Evolutionary conservation across 352 stramenopile species (phyloP), one percentile per base, ranked within the genome.

Genomic region (Pythium graminicola): DNA sequence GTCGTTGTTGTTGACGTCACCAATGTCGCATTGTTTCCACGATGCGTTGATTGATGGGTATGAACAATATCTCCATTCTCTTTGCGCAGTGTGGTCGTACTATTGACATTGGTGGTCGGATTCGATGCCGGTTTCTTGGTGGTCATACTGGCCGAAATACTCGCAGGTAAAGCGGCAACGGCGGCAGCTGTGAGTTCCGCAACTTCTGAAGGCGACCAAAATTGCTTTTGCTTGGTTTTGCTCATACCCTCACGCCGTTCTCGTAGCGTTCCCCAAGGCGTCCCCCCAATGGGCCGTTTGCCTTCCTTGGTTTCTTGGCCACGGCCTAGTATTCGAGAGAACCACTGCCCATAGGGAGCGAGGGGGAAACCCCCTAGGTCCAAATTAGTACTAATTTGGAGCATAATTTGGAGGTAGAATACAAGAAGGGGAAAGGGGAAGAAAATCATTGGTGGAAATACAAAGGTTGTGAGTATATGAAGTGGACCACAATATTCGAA

Each of bases 61-160:
- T 88, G 77, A 50, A 88, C 72, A 54, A 88, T 88, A 54, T 85
- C 78, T 20, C 75, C 75, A 53, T 86, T 86, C 53, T 89, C 78
- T 1, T 77, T 70, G 33, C 78, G 78, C 47, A 81, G 76, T 17
- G 71, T 85, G 44, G 70, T 71, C 14, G 64, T 71, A 29, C 69
- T 80, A 48, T 77, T 80, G 26, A 55, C 47, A 32, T 65, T 61
- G 36, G 79, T 50, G 6, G 36, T 16, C 1, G 36, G 8, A 6
- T 16, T 42, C 36, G n/a, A 24, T 7, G 36, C 36, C 11, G 36
- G 19, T 42, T 58, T 54, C 39, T 54, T 59, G 16, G 43, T 33
- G 23, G 41, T 42, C 46, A 62, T 62, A 14, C 22, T 48, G 6
- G 58, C 54, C 58, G 74, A 72, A 54, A 88, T 71, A 24, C 75